phyloP scores from a whole-genome alignment of 495 filamentous ascomycete genomes.

The Hypoxylon perforatum region DNA sequence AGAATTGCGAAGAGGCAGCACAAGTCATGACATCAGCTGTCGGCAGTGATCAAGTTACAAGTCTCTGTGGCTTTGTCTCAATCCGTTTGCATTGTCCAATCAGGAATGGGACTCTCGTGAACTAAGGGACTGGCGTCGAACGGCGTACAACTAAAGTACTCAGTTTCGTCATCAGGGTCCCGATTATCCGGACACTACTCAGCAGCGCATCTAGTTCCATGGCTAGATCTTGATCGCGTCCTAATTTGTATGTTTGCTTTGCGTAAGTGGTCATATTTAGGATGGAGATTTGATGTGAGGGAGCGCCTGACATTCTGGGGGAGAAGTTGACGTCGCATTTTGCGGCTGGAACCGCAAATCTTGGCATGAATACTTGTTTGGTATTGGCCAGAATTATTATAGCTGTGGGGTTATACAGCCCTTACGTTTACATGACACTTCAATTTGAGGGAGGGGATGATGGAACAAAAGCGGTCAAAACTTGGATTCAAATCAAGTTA shows the following conservation, averaged over 20 bases:
- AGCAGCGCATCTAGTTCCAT: conserved; percentile 1
- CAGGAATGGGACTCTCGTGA: conserved; percentile 17
- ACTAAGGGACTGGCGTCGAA: conserved; percentile 29
- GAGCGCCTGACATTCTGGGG: conserved; percentile 1
- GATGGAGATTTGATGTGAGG: background rate
- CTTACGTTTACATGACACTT: conserved; percentile 1
- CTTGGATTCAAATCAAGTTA: background rate
- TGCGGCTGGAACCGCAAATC: conserved; percentile 9
- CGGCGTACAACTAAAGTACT: conserved; percentile 18
- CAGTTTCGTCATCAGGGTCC: conserved; percentile 35
- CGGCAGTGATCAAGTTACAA: conserved; percentile 21
- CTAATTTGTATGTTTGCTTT: conserved; percentile 19
- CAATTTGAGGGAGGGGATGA: background rate
- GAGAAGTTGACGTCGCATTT: conserved; percentile 13
- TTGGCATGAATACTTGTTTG: conserved; percentile 13
- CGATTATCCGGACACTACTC: conserved; percentile 18
- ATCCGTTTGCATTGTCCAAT: conserved; percentile 35
- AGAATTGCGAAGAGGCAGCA: conserved; percentile 6
- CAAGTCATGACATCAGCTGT: conserved; percentile 39
- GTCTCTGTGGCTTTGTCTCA: conserved; percentile 30
- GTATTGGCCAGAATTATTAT: background rate
- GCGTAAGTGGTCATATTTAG: conserved; percentile 27
- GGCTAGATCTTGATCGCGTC: conserved; percentile 26
- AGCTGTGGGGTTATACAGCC: background rate
- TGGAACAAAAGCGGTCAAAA: background rate